Base-by-base conservation (phyloP, 371 early-diverging fungal genomes). In the Conidiobolus coronatus region DNA sequence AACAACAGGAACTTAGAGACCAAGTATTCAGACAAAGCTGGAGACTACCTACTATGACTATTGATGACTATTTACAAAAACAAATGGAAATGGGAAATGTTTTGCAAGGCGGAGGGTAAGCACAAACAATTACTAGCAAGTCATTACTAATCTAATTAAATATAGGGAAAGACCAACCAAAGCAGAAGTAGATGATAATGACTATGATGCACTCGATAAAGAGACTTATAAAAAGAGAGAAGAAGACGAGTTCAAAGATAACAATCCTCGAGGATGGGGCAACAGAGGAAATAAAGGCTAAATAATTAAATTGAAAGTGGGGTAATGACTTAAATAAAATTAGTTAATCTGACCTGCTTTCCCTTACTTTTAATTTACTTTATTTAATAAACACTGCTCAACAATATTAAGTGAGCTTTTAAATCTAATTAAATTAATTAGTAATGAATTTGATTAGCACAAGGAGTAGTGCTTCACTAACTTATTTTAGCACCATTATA, bases 191-290 rank as follows among this genome's bases (percentile, higher is more conserved):
- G 57, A 66, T 44, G 88, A 87, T 50, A 75, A 85, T 35, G 85
- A 90, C 53, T 64, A 83, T 21, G 81, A 61, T 11, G 91, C 80
- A 2, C 45, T 70, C 13, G 85, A 93, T 58, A 79, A 73, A 18
- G 86, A 79, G 55, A 82, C 79, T 8, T 57, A 73, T 55, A 90
- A 86, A 53, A 63, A 76, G 23, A 72, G 92, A 44, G 73, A 75
- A 37, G 89, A 79, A 82, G 97, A 96, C 53, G 83, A 86, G 19
- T 96, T 89, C 56, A 86, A 71, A 42, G 97, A 96, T 50, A 70
- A 68, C 13, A 93, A 88, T 53, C 90, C 91, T 12, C 60, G 67
- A 38, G 96, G 96, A 49, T 81, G 79, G 71, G 96, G 96, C 43
- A 55, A 55, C 39, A 49, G 52, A 36, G 40, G 19, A 36, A 49